Conservation (phyloP, 2,329 filamentous ascomycete genomes). For the Cercospora sp. region DNA sequence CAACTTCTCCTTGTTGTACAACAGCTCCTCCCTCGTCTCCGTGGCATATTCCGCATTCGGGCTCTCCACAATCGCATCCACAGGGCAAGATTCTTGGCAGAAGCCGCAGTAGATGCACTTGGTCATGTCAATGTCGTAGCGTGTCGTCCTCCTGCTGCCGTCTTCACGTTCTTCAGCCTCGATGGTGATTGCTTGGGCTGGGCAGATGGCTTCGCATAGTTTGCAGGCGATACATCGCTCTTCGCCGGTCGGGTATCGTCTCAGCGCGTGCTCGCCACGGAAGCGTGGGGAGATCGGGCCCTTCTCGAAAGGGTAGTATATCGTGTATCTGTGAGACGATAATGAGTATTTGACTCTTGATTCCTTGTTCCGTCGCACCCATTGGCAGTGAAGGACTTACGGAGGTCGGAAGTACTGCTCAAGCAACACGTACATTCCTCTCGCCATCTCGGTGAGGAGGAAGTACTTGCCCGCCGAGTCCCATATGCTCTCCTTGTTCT, state of each 20-base stretch:
- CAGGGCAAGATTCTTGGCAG: conserved; percentile 98
- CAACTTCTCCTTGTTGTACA: conserved; percentile 93
- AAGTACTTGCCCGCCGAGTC: conserved; percentile 92
- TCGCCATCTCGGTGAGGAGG: conserved; percentile 89
- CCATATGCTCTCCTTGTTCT: conserved; percentile 72
- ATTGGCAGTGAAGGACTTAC: conserved; percentile 59
- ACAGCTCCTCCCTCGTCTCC: conserved; percentile 82
- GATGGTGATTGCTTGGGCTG: conserved; percentile 96
- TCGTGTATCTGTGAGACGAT: conserved; percentile 73
- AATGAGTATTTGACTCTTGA: conserved; percentile 14
- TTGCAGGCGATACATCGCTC: conserved; percentile 99
- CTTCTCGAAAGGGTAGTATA: conserved; percentile 99
- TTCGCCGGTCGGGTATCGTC: conserved; percentile 94
- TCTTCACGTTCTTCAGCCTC: conserved; percentile 98
- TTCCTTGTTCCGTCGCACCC: background rate
- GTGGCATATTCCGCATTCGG: conserved; percentile 75
- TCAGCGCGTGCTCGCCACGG: conserved; percentile 94
- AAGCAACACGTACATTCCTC: conserved; percentile 95
- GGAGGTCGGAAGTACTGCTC: conserved; percentile 98
- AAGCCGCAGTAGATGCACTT: conserved; percentile 99
- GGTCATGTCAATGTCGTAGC: conserved; percentile 99
- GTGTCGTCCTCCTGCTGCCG: conserved; percentile 88
- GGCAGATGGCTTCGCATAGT: conserved; percentile 97
- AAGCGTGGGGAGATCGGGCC: conserved; percentile 97
- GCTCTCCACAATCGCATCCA: conserved; percentile 85